Conservation (phyloP, 2,329 filamentous ascomycete species). For the Xylariomycetidae sp. region DNA sequence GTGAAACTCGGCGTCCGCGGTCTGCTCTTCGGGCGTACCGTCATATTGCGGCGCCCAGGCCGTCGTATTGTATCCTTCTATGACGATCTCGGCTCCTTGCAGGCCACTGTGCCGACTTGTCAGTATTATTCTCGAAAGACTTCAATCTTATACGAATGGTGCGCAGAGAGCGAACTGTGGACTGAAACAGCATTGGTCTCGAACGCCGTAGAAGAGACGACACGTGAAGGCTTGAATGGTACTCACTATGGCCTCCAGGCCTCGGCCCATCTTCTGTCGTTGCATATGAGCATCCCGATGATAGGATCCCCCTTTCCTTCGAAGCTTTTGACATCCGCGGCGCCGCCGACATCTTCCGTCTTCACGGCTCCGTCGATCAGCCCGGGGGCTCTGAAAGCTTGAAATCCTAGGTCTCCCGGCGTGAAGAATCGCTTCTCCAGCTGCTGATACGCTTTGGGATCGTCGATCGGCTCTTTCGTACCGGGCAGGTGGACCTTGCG, state of each 20-base stretch:
- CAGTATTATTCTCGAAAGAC: too few species aligned
- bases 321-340: conserved; percentile 4
- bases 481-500: conserved; percentile 53
- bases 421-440: conserved; percentile 53
- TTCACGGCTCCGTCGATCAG: conserved; percentile 35
- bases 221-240: too few species aligned
- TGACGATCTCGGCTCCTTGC: conserved; percentile 30
- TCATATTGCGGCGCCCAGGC: conserved; percentile 41
- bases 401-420: conserved; percentile 48
- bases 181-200: too few species aligned
- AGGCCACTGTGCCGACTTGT: too few species aligned
- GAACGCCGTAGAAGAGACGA: too few species aligned
- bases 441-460: conserved; percentile 45
- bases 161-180: too few species aligned
- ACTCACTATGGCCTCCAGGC: conserved; percentile 48
- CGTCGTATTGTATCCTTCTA: conserved; percentile 45
- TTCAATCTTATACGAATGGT: too few species aligned
- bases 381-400: conserved; percentile 46
- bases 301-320: conserved; percentile 44
- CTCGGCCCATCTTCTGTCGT: conserved; percentile 50
- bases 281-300: conserved; percentile 52
- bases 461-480: conserved; percentile 43
- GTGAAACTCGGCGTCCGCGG: conserved; percentile 45
- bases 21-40: conserved; percentile 34
- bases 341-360: conserved; percentile 20